Evolutionary conservation across 495 filamentous ascomycete species (phyloP), one percentile per base, ranked within the genome.

Genomic region (Aspergillus funiculosus): DNA sequence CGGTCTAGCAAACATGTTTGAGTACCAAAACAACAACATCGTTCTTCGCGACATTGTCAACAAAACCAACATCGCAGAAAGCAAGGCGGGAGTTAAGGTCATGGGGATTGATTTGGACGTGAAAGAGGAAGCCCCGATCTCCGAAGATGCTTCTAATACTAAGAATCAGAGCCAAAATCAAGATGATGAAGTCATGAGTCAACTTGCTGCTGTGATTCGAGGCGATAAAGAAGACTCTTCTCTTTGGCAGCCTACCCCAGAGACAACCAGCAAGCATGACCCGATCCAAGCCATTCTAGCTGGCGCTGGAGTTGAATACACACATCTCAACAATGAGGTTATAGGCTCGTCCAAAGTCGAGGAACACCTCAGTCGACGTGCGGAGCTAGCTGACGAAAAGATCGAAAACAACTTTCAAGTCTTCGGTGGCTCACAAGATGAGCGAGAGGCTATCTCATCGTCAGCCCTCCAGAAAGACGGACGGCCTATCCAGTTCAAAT

Each of bases 61-160:
- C 67, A 95, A 95, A 60, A 97, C 92, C 39, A 97, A 98, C 60
- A 79, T 98, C 31, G 92, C 92, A 4, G 92, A 98, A 68, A 87
- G 85, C 37, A 85, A 82, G 53, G 88, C 83, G 2, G 94, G 89
- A 1, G 86, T 98, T 7, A 74, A 80, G 22, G 80, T 96, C 32
- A 71, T 82, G 39, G 86, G 83, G 21, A 66, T 94, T 27, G 80
- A 95, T 27, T 64, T 86, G 13, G 75, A 83, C 19, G 69, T 79
- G 17, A 72, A 76, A 17, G 78, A 74, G 4, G 72, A 75, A n/a
- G n/a, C n/a, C n/a, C n/a, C n/a, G 72, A 77, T n/a, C 25, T 13
- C 40, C 39, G 46, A 45, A 29, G 20, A 43, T 27, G 47, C 40
- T 9, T 48, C 54, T 2, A 17, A 39, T n/a, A 15, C 20, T 13